These are phyloP conservation scores for Phytophthora kernoviae DNA, from an alignment of 352 stramenopile species.

Conservation along the genomic window DNA sequence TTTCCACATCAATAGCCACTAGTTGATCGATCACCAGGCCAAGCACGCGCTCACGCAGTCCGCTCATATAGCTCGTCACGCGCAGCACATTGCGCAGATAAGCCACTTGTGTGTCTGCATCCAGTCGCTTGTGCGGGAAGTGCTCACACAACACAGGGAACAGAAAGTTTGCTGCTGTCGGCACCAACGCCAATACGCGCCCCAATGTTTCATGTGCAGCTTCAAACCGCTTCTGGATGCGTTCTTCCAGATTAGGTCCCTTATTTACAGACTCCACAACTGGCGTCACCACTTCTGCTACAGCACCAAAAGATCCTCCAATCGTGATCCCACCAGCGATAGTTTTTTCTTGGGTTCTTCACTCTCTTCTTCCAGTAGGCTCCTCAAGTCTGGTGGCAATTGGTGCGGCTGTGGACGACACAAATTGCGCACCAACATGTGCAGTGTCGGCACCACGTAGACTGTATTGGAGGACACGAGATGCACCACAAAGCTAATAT, in stretches of 20 bases:
- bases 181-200: constrained; percentile 71
- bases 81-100: constrained; percentile 76
- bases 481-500: constrained; percentile 74
- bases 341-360: constrained; percentile 12
- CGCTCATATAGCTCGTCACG: constrained; percentile 68
- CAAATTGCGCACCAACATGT: constrained; percentile 85
- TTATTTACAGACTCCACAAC: constrained; percentile 15
- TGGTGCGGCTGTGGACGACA: constrained; percentile 54
- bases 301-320: constrained; percentile 46
- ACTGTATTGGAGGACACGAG: constrained; percentile 85
- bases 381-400: constrained; percentile 41
- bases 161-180: constrained; percentile 76
- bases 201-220: constrained; percentile 65
- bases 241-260: constrained; percentile 43
- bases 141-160: constrained; percentile 80
- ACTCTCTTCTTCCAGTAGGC: constrained; percentile 4
- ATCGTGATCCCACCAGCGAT: constrained; percentile 39
- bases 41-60: constrained; percentile 83
- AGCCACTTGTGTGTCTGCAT: constrained; percentile 64
- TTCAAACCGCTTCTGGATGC: constrained; percentile 63
- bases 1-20: constrained; percentile 89
- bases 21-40: constrained; percentile 85
- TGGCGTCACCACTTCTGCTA: constrained; percentile 4
- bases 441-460: constrained; percentile 79
- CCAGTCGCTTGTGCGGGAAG: constrained; percentile 85